Evolutionary conservation across 2,329 filamentous ascomycete species (phyloP), one percentile per base, ranked within the genome.

Genomic region (Ophiostoma perfectum): DNA sequence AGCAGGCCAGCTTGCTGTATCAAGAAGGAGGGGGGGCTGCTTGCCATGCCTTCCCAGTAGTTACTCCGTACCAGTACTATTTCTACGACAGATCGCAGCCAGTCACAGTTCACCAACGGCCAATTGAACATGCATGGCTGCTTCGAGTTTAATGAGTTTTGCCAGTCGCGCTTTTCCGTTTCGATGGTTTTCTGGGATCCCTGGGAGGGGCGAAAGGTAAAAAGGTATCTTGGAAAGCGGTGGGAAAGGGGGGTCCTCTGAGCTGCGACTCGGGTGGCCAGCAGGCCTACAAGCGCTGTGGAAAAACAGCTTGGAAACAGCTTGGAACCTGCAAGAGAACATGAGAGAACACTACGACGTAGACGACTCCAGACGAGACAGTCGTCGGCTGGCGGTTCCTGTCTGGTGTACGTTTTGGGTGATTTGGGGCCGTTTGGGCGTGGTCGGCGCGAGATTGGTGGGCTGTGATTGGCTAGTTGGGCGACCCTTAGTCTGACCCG

Each of bases 321-420:
- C 47, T 52, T 52, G n/a, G 47, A 52, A 55, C n/a, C 49, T 55
- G 49, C 49, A 55, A 27, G 18, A 55, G 49, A 55, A 55, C 49
- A 55, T 18, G 49, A 55, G 6, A 27, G 49, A 55, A 55, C 49
- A 55, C 27, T 14, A 47, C 45, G 16, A 14, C 5, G 12, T n/a
- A 49, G 12, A 49, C 12, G 4, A 44, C 42, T 9, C 42, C 42
- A 44, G 12, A 44, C 42, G 8, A 44, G 8, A 44, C 42, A 44
- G 6, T 1, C 47, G 47, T 52, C 49, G 49, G 49, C 49, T 55
- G 49, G 49, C 49, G 49, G 49, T 55, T 55, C 49, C 49, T 55
- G 49, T 55, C 49, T 55, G 49, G 18, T 55, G 9, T 11, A 27
- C 49, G 49, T 55, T 11, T 55, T 55, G 49, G 49, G 49, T 55